Evolutionary conservation across 208 protist species (phyloP).

Genomic region (Crithidia mellificae): DNA sequence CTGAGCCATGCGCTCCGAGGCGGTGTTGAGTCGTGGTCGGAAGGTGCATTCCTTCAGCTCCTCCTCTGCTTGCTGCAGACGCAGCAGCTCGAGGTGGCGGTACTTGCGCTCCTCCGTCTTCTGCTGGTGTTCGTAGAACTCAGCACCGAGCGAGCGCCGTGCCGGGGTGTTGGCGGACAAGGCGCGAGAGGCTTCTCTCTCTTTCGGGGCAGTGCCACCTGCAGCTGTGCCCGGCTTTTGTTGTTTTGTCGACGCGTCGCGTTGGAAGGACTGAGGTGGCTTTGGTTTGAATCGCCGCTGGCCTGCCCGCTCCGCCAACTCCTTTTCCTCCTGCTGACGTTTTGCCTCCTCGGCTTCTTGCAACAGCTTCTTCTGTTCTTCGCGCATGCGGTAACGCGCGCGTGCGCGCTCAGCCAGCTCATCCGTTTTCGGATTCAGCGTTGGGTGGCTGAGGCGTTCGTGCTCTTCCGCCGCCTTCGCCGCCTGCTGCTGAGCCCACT

Average conservation of each 20-base stretch:
- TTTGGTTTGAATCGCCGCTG: background rate
- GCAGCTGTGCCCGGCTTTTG: background rate
- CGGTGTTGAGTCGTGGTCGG: constrained; percentile 29
- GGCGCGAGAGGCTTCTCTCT: background rate
- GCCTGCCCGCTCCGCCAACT: background rate
- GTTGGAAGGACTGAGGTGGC: background rate
- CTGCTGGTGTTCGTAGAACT: constrained; percentile 43
- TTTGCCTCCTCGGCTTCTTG: background rate
- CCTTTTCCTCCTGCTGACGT: background rate
- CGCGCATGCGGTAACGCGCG: constrained; percentile 20
- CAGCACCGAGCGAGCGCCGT: background rate
- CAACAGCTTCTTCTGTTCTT: constrained; percentile 9
- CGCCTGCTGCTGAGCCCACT: constrained; percentile 21
- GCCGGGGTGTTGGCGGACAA: background rate
- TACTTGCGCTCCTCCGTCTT: constrained; percentile 25
- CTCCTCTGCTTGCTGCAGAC: constrained; percentile 25
- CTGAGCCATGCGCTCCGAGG: constrained; percentile 26
- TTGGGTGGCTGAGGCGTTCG: background rate
- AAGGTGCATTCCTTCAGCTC: constrained; percentile 55
- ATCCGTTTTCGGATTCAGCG: constrained; percentile 27
- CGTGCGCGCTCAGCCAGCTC: constrained; percentile 41
- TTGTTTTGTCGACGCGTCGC: background rate
- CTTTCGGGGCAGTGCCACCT: background rate
- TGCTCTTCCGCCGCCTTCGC: constrained; percentile 19
- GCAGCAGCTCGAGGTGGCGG: constrained; percentile 31